phyloP scores from a whole-genome alignment of 345 rosid genomes.

The Arabis hirsuta region DNA sequence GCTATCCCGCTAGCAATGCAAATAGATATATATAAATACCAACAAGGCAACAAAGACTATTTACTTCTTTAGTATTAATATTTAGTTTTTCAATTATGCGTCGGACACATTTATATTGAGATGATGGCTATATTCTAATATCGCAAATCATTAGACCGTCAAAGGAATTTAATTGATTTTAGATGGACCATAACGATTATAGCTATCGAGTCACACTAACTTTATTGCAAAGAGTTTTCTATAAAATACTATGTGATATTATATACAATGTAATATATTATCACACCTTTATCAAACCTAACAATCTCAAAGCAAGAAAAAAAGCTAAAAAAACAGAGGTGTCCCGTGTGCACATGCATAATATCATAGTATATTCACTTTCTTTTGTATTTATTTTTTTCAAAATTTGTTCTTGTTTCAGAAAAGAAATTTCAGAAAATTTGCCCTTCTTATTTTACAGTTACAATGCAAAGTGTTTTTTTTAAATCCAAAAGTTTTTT shows the following conservation, averaged over 20 bases:
- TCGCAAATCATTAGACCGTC: not conserved
- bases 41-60: not conserved
- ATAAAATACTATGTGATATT: not conserved
- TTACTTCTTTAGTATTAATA: not conserved
- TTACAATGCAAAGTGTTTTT: not conserved
- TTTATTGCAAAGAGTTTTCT: not conserved
- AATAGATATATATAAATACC: not conserved
- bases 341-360: not conserved
- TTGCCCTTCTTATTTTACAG: not conserved
- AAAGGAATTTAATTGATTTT: not conserved
- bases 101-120: conserved; percentile 3
- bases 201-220: not conserved
- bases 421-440: no score
- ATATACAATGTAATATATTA: not conserved
- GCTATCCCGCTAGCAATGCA: not conserved
- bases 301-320: not conserved
- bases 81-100: not conserved
- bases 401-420: not conserved
- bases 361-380: not conserved
- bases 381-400: not conserved
- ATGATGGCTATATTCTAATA: not conserved
- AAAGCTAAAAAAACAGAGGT: not conserved
- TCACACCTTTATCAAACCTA: not conserved
- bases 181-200: not conserved
- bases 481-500: no score